Evolutionary conservation across 495 filamentous ascomycete species (phyloP), one percentile per base, ranked within the genome.

Genomic region (Podospora didyma): DNA sequence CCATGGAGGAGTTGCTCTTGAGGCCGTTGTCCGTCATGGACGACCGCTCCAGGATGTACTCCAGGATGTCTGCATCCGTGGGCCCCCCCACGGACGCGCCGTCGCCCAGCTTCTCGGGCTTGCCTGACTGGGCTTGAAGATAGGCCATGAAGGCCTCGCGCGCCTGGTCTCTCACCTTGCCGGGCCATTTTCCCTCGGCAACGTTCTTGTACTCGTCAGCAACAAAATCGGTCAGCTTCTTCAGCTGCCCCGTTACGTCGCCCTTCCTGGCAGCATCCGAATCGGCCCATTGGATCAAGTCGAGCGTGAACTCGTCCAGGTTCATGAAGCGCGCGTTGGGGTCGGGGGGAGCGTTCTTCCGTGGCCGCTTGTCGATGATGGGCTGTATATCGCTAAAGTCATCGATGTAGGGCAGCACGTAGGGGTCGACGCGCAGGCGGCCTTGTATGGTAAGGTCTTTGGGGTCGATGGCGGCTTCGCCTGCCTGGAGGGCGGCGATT

Each of bases 401-500:
- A 73, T 96, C 91, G 55, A 93, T 66, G 76, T 98, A 98, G 22
- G 76, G 71, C 46, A 94, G 73, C 21, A 73, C 71, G 75, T 88
- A 87, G 10, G 86, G 80, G 69, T 97, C 94, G 42, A 68, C 71
- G 46, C 88, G 85, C 47, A 87, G 65, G 3, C 79, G 76, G 49
- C 85, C 86, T 70, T 92, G 87, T 37, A 84, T 79, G 7, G 83
- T 81, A 66, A 97, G 70, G 71, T 98, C 90, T 56, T 81, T 73
- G 16, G 86, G 82, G 71, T 89, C 82, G 71, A 98, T 88, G 55
- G 89, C 84, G 10, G 80, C 78, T 72, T 98, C 94, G 57, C 88
- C 94, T 51, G 88, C 90, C 72, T 91, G 79, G 71, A 98, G 85
- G 46, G 91, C 89, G n/a, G 76, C 78, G 56, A 96, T 76, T 73